phyloP scores from a whole-genome alignment of 2,329 filamentous ascomycete genomes.

The Cryphonectria radicalis region DNA sequence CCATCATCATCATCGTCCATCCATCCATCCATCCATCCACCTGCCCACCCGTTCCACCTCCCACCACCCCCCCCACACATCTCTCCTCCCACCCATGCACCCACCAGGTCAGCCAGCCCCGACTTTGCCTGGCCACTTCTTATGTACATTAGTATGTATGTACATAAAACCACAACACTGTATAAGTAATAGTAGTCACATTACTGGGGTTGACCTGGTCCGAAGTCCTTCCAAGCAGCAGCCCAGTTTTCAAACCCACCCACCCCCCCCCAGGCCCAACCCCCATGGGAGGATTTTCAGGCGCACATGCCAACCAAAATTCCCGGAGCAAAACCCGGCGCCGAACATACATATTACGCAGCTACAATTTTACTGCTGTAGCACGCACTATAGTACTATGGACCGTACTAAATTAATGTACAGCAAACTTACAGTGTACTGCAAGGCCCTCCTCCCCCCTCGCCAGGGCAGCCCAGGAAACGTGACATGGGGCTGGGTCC shows the following conservation, averaged over 20 bases:
- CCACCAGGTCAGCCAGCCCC: neutral
- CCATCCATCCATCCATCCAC: conserved; percentile 4
- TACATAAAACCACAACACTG: no score
- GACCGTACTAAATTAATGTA: no score
- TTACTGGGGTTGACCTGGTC: neutral
- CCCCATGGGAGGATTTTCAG: neutral
- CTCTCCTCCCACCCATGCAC: neutral
- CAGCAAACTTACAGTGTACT: no score
- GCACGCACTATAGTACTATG: neutral
- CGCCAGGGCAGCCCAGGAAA: neutral
- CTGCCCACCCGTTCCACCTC: neutral
- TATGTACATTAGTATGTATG: neutral
- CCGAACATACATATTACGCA: neutral
- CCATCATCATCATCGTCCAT: neutral
- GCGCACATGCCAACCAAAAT: neutral
- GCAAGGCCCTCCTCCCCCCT: neutral
- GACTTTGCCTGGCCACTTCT: neutral
- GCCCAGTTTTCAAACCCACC: neutral
- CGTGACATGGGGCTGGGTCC: neutral
- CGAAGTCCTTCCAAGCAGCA: neutral
- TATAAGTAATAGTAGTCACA: neutral
- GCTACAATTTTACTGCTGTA: neutral
- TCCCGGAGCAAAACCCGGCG: neutral
- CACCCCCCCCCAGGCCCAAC: no score
- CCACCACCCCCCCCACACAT: neutral